phyloP scores from a whole-genome alignment of 306 rosid genomes.

The Senna siamea region DNA sequence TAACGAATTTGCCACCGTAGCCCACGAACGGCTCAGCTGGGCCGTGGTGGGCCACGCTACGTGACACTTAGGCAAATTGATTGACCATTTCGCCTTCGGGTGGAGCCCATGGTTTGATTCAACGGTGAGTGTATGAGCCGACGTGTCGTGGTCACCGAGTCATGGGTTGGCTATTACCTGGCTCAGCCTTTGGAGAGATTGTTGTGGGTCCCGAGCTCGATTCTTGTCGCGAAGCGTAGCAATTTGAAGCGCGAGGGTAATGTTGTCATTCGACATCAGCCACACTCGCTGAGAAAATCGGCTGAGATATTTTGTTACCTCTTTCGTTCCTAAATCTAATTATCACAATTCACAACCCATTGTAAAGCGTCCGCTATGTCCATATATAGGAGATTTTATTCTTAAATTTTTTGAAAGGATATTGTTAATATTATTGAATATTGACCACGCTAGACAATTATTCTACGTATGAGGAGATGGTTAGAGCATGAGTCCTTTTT shows the following conservation, averaged over 20 bases:
- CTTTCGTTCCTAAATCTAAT: too few relatives aligned
- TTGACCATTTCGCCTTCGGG: background rate
- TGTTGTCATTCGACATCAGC: background rate
- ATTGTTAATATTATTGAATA: too few relatives aligned
- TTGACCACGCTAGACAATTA: background rate
- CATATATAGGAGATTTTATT: too few relatives aligned
- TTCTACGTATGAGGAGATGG: background rate
- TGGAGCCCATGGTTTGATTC: constrained; percentile 33
- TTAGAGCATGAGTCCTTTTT: background rate
- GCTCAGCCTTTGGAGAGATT: background rate
- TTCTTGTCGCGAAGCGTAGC: background rate
- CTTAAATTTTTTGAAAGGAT: too few relatives aligned
- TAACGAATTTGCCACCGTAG: constrained; percentile 18
- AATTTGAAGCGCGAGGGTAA: constrained; percentile 5
- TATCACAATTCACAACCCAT: too few relatives aligned
- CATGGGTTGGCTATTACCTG: background rate
- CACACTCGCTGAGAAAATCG: background rate
- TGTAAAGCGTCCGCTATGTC: too few relatives aligned
- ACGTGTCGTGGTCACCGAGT: constrained; percentile 30
- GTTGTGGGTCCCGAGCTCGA: constrained; percentile 28
- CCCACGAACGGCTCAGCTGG: background rate
- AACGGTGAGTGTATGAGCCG: constrained; percentile 37
- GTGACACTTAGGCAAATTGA: background rate
- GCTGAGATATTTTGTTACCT: background rate
- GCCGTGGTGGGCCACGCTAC: background rate